Evolutionary conservation across 768 basidiomycete genomes (phyloP).

Genomic region (Phallus indusiatus): DNA sequence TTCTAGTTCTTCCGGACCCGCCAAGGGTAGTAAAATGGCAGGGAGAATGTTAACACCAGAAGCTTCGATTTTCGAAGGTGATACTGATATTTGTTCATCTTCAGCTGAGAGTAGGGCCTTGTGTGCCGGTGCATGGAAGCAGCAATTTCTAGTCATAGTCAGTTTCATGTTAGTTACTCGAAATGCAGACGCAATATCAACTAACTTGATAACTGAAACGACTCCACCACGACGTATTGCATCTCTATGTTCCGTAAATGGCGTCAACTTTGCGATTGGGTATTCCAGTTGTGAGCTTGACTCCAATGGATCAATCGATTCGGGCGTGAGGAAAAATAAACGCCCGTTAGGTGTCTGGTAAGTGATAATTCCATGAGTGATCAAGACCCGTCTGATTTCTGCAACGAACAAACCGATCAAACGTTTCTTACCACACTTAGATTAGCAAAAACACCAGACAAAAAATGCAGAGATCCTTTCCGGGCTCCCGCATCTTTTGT

Average conservation of each 20-base stretch:
- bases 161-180: constrained; percentile 5
- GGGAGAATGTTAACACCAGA: constrained; percentile 81
- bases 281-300: constrained; percentile 44
- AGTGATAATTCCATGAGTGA: not conserved
- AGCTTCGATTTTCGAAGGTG: constrained; percentile 46
- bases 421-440: constrained; percentile 55
- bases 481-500: constrained; percentile 32
- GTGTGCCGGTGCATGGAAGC: constrained; percentile 61
- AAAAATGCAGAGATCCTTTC: constrained; percentile 82
- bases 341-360: constrained; percentile 65
- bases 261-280: constrained; percentile 70
- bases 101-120: constrained; percentile 64
- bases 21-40: constrained; percentile 79
- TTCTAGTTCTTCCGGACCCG: constrained; percentile 92
- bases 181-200: constrained; percentile 8
- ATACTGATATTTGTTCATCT: constrained; percentile 40
- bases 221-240: constrained; percentile 82
- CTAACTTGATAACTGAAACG: constrained; percentile 78
- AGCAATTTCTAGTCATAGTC: constrained; percentile 55
- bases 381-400: not conserved
- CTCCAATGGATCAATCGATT: constrained; percentile 24
- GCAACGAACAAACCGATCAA: not conserved
- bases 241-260: constrained; percentile 87
- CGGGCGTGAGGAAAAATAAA: constrained; percentile 67
- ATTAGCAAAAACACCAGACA: constrained; percentile 92